Base-by-base conservation (phyloP, 768 basidiomycete genomes). In the Clitopilus passeckerianus region DNA sequence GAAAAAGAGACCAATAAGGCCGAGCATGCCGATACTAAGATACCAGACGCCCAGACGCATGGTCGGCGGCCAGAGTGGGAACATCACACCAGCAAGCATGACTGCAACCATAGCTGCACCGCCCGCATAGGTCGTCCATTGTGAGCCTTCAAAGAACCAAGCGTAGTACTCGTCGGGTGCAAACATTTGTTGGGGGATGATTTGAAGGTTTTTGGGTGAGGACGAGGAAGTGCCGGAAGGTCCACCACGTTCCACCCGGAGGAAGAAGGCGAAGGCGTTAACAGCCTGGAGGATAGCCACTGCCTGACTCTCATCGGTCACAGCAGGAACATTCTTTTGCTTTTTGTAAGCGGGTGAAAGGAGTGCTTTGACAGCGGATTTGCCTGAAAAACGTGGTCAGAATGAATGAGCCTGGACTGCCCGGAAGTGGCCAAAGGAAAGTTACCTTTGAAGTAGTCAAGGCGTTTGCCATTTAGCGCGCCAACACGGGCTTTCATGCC, bases 381-480 rank as follows among this genome's bases (percentile, higher is more conserved):
- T 95, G 68, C 97, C 96, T 98, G 18, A n/a, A 58, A 16, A 30
- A 37, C 27, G 33, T 23, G 27, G 27, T 30, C 27, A 30, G 27
- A 3, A 30, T 23, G 33, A 24, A 24, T 14, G 18, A 43, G 20
- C 7, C 56, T 60, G 18, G 54, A 9, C 12, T 50, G 27, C 37
- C 34, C 5, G n/a, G 54, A 2, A 33, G 41, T 3, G n/a, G 43
- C 16, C 22, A 34, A 23, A 35, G 14, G 20, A 27, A 34, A 68
- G 81, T 65, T 56, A 95, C 96, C 97, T 79, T 95, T 99, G 81
- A 98, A 99, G 76, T 98, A 99, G 73, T 98, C 96, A 56, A 95
- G 76, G 34, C 96, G 87, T 74, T 96, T 97, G 22, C 96, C 96
- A 66, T 93, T 93, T 67, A 98, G 75, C 8, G 95, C 90, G 20